phyloP scores from a whole-genome alignment of 1,284 basidiomycete genomes.

The Takashimella tepidaria region DNA sequence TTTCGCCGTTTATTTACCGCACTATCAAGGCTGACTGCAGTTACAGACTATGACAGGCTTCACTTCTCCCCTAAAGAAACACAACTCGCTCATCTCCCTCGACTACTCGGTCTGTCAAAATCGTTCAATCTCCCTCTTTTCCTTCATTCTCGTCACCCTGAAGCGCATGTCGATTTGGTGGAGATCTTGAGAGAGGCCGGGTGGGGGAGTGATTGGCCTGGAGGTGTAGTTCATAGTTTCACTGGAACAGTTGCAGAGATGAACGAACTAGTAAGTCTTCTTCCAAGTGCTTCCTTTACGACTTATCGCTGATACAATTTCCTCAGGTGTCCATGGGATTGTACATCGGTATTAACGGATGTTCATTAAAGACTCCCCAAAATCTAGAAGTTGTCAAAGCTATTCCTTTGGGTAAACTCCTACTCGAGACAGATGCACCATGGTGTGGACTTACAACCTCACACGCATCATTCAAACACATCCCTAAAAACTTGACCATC shows the following conservation, averaged over 20 bases:
- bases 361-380: constrained; percentile 72
- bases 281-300: neutral
- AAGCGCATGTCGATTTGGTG: constrained; percentile 66
- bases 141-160: constrained; percentile 74
- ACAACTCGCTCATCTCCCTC: constrained; percentile 66
- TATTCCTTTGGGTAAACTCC: constrained; percentile 61
- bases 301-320: too few relatives aligned
- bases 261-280: constrained; percentile 59
- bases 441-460: constrained; percentile 77
- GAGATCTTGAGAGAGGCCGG: constrained; percentile 46
- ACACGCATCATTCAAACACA: constrained; percentile 62
- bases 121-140: constrained; percentile 73
- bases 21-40: neutral
- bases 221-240: constrained; percentile 83
- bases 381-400: constrained; percentile 60
- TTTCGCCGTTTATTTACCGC: neutral
- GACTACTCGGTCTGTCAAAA: constrained; percentile 65
- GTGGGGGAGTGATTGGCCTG: constrained; percentile 52
- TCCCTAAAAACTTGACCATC: constrained; percentile 57
- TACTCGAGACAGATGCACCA: constrained; percentile 80
- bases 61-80: constrained; percentile 62
- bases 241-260: constrained; percentile 68
- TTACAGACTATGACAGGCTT: constrained; percentile 73
- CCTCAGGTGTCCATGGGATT: constrained; percentile 64
- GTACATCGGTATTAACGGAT: constrained; percentile 73